Percentiles rank a stretch among this genome's conserved stretches.
Conservation (phyloP, 192 early-diverging fungal genomes). For the Kickxella alabastrina region DNA sequence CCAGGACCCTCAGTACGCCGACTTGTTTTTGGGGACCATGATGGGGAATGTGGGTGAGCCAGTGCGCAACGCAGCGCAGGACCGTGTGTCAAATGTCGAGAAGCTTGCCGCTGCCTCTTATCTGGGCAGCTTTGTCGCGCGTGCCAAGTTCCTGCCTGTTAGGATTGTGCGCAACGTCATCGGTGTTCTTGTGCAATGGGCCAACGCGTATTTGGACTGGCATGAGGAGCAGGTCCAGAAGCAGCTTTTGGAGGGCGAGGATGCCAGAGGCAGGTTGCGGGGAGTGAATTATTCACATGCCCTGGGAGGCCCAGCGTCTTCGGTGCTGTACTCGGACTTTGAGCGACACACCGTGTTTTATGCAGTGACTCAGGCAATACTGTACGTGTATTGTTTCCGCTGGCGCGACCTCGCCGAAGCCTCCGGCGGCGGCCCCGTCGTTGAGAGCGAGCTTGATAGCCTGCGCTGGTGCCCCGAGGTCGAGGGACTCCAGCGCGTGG, state of each 20-base stretch:
- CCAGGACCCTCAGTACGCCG: slow-evolving; percentile 62
- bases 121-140: slow-evolving; percentile 79
- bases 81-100: slow-evolving; percentile 58
- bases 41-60: slow-evolving; percentile 54
- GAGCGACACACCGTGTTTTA: slow-evolving; percentile 80
- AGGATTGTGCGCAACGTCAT: slow-evolving; percentile 62
- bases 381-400: slow-evolving; percentile 94
- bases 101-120: slow-evolving; percentile 81
- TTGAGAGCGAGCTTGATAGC: slow-evolving; percentile 31
- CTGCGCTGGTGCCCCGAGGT: slow-evolving; percentile 62
- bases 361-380: slow-evolving; percentile 75
- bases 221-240: slow-evolving; percentile 51
- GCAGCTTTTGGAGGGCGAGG: not conserved
- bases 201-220: slow-evolving; percentile 62
- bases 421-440: slow-evolving; percentile 11
- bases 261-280: not conserved
- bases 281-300: not conserved
- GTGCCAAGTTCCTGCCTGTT: slow-evolving; percentile 74
- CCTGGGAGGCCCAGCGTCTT: not conserved
- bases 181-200: slow-evolving; percentile 65
- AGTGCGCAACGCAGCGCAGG: slow-evolving; percentile 37
- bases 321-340: slow-evolving; percentile 43
- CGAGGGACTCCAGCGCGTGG: slow-evolving; percentile 63
- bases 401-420: slow-evolving; percentile 76
- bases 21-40: slow-evolving; percentile 76